Percentiles rank a stretch among this genome's conserved stretches.
Evolutionary conservation across 2,329 filamentous ascomycete genomes (phyloP).

Genomic region (Phialophora tarda): DNA sequence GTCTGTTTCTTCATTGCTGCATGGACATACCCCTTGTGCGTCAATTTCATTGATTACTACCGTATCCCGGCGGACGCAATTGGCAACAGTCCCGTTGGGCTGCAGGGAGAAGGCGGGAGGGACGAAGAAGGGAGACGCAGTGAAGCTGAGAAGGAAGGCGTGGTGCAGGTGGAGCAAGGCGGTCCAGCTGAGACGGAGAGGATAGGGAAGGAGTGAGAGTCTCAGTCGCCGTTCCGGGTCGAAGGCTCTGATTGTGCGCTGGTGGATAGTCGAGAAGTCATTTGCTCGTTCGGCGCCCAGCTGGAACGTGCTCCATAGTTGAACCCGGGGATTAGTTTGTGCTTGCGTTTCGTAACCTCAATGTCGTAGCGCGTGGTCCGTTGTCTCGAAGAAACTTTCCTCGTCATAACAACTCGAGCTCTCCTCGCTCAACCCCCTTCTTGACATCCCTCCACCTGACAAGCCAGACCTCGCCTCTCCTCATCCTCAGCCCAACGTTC

Average conservation of each 20-base stretch:
- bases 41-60: conserved; percentile 72
- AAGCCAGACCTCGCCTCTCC: conserved; percentile 69
- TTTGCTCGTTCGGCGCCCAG: neutral
- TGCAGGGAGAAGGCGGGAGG: conserved; percentile 42
- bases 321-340: neutral
- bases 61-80: conserved; percentile 65
- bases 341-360: neutral
- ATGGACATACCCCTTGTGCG: conserved; percentile 62
- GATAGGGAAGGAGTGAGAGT: conserved; percentile 2
- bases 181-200: neutral
- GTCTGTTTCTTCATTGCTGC: conserved; percentile 63
- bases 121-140: neutral
- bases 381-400: neutral
- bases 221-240: neutral
- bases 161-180: neutral
- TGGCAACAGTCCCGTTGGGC: conserved; percentile 54
- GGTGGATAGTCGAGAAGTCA: neutral
- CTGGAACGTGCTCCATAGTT: neutral
- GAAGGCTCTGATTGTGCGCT: neutral
- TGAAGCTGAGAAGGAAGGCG: conserved; percentile 17
- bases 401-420: conserved; percentile 51
- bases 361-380: neutral
- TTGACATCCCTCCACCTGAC: conserved; percentile 78
- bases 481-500: conserved; percentile 48
- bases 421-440: conserved; percentile 50